phyloP scores from a whole-genome alignment of 129 eudicot genomes.

The Flaveria brownii region DNA sequence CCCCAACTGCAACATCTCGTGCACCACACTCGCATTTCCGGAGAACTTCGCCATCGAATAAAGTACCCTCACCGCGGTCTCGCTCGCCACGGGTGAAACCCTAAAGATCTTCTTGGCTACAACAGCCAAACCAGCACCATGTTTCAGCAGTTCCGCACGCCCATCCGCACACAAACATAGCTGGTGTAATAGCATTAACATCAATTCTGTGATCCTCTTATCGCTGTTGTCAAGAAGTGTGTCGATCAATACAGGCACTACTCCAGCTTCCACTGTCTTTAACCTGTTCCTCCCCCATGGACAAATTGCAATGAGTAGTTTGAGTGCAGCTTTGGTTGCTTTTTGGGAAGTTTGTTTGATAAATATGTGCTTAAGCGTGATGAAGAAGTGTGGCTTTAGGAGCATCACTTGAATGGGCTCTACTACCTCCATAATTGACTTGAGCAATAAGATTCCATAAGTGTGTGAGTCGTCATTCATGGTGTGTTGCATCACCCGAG shows the following conservation, averaged over 20 bases:
- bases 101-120: slow-evolving; percentile 69
- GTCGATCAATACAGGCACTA: slow-evolving; percentile 41
- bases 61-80: slow-evolving; percentile 52
- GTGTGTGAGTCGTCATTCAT: slow-evolving; percentile 48
- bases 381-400: slow-evolving; percentile 34
- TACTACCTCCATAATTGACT: slow-evolving; percentile 48
- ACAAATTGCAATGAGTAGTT: slow-evolving; percentile 39
- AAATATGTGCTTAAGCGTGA: slow-evolving; percentile 38
- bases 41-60: slow-evolving; percentile 45
- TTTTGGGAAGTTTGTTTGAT: slow-evolving; percentile 41
- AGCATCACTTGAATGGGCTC: slow-evolving; percentile 42
- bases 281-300: slow-evolving; percentile 60
- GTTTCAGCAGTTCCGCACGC: slow-evolving; percentile 51
- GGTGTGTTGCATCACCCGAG: slow-evolving; percentile 38
- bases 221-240: slow-evolving; percentile 39
- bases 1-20: slow-evolving; percentile 70
- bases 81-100: slow-evolving; percentile 52
- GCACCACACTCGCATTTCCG: slow-evolving; percentile 42
- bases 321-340: slow-evolving; percentile 55
- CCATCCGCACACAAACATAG: slow-evolving; percentile 69
- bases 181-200: slow-evolving; percentile 40
- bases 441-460: slow-evolving; percentile 44
- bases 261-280: slow-evolving; percentile 54
- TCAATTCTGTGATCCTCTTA: slow-evolving; percentile 47
- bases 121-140: slow-evolving; percentile 66